Base-by-base conservation (phyloP, 2,329 filamentous ascomycete species). In the Didymella exigua region DNA sequence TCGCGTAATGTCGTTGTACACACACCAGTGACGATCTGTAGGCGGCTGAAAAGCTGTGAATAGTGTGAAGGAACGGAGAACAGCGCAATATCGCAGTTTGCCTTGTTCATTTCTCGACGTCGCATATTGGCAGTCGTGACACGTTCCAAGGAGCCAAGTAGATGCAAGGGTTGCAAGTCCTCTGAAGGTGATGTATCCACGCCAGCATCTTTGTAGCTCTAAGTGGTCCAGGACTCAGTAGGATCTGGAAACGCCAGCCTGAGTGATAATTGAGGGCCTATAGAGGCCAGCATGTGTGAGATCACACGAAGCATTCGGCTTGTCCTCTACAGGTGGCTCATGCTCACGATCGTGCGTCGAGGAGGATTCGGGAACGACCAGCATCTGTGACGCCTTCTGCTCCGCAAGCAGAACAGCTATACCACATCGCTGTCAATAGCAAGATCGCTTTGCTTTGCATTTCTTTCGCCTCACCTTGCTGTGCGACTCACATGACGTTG, bases 401-500 rank as follows among this genome's bases (percentile, higher is more conserved):
- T 41, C 21, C 43, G 5, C 6, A 24, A 37, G 14, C 9, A 29
- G 23, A 29, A 26, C 18, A 16, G 14, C 18, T 24, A 9, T n/a
- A 23, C 3, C 3, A 40, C 13, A 26, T 3, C 13, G 14, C 29
- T 14, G 18, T 18, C 11, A 14, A 18, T 23, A 18, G 10, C 18
- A 40, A 24, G 18, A 16, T 21, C 31, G 34, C 45, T 31, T 40
- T 38, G 24, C 16, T 38, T 38, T 40, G 16, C 27, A 29, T 24
- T 33, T 8, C 27, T 38, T 49, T 49, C 21, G 38, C 30, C n/a
- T 38, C 5, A 26, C 18, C 24, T 50, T 24, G 48, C 19, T 44
- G 40, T 50, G 24, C 23, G 7, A 34, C 27, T 45, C 45, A 49
- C 45, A 41, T 49, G 45, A 54, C 27, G 41, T 18, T 4, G 16